Conservation (phyloP, 495 filamentous ascomycete species). For the Trypethelium eluteriae region DNA sequence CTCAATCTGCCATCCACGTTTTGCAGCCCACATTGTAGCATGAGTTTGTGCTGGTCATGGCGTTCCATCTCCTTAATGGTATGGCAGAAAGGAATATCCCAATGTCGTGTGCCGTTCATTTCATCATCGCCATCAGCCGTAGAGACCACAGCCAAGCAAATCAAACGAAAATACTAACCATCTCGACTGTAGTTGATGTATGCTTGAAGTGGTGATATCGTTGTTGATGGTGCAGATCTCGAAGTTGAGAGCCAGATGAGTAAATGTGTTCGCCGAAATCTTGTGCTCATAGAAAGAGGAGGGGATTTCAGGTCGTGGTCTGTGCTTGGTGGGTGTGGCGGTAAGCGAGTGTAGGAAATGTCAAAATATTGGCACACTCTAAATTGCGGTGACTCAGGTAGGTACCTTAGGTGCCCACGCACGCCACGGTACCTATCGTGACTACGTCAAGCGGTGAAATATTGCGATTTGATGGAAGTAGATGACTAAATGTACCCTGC, state of each 20-base stretch:
- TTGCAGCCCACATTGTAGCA: background rate
- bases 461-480: background rate
- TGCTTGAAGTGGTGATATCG: background rate
- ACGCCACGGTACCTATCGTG: background rate
- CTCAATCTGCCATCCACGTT: background rate
- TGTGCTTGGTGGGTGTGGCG: constrained; percentile 9
- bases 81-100: background rate
- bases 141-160: background rate
- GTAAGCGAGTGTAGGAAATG: background rate
- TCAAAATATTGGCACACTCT: background rate
- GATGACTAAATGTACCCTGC: background rate
- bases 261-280: background rate
- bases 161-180: background rate
- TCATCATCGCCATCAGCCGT: background rate
- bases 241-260: background rate
- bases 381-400: background rate
- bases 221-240: background rate
- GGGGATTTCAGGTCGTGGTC: constrained; percentile 3
- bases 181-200: background rate
- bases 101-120: constrained; percentile 1
- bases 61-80: background rate
- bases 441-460: background rate
- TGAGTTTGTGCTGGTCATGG: background rate
- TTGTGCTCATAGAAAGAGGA: background rate
- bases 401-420: background rate